phyloP scores from a whole-genome alignment of 116 monocot species.

The Thalassia testudinum region DNA sequence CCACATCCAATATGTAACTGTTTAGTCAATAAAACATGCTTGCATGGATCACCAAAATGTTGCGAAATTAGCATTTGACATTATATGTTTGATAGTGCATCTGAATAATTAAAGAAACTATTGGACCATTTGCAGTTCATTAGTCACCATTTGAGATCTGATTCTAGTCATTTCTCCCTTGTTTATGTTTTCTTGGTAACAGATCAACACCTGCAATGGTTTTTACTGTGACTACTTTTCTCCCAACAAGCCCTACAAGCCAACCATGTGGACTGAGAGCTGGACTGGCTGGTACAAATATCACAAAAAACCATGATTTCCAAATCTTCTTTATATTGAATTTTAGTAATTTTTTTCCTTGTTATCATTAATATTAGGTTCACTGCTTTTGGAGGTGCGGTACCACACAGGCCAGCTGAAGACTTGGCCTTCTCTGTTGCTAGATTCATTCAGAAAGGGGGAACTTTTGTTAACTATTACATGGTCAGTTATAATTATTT shows the following conservation, averaged over 20 bases:
- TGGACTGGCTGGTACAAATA: constrained; percentile 81
- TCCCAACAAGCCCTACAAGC: constrained; percentile 72
- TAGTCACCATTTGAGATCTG: too few relatives aligned
- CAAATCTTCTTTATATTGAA: too few relatives aligned
- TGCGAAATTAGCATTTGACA: too few relatives aligned
- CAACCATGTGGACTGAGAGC: constrained; percentile 90
- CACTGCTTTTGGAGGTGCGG: constrained; percentile 61
- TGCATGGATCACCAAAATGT: too few relatives aligned
- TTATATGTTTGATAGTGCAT: too few relatives aligned
- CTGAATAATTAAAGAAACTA: too few relatives aligned
- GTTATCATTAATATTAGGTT: constrained; percentile 22
- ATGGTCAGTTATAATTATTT: constrained; percentile 40
- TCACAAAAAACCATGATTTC: background rate
- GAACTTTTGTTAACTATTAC: constrained; percentile 85
- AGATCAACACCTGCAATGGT: constrained; percentile 95
- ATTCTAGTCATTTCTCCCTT: too few relatives aligned
- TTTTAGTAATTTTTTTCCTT: too few relatives aligned
- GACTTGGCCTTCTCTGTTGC: constrained; percentile 81
- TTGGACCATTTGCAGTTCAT: too few relatives aligned
- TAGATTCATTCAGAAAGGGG: constrained; percentile 83
- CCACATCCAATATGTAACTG: too few relatives aligned
- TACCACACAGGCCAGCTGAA: constrained; percentile 72
- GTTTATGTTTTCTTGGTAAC: constrained; percentile 2
- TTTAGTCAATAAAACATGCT: too few relatives aligned
- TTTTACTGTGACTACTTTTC: constrained; percentile 91